Evolutionary conservation across 2,329 filamentous ascomycete species (phyloP), one percentile per base, ranked within the genome.

Genomic region (Fusarium transvaalense): DNA sequence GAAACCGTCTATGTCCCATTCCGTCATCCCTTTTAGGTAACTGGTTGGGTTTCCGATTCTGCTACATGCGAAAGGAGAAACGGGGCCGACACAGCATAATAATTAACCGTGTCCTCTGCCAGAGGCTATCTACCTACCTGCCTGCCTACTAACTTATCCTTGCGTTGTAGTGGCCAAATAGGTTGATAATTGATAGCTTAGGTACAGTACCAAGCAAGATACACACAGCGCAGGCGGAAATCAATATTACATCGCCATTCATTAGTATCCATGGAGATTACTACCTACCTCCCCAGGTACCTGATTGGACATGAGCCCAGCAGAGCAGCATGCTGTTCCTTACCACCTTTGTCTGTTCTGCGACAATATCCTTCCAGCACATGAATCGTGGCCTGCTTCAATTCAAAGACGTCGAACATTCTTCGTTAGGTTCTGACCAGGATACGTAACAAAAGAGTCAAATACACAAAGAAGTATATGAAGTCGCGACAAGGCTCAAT

Each of bases 1-100:
- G 66, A 69, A 68, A 69, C 65, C 66, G 35, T 62, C 56, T 34
- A 47, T 54, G 50, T 69, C 32, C 55, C 47, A 31, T 61, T 53
- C 37, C 37, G n/a, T 48, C 42, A 60, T 29, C 51, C 59, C 65
- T 47, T 61, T 68, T 69, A 31, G 60, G 65, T 35, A 68, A 68
- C 47, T 47, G 47, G 53, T 52, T 52, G 35, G 53, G 51, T 68
- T 61, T 68, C 47, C 17, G 45, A 66, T 46, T 69, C 52, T 62
- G 38, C 48, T 50, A 66, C 65, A 55, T 61, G 51, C 55, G 41
- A 53, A 68, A 51, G 61, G 29, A 64, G 56, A 51, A 66, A 56
- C 60, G 39, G 61, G 52, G 51, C 64, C 56, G 61, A 43, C 46
- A 51, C 55, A 46, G 31, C 45, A 27, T 34, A 45, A 61, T 47